Base-by-base conservation (phyloP, 2,329 filamentous ascomycete genomes). In the Pochonia chlamydosporia region DNA sequence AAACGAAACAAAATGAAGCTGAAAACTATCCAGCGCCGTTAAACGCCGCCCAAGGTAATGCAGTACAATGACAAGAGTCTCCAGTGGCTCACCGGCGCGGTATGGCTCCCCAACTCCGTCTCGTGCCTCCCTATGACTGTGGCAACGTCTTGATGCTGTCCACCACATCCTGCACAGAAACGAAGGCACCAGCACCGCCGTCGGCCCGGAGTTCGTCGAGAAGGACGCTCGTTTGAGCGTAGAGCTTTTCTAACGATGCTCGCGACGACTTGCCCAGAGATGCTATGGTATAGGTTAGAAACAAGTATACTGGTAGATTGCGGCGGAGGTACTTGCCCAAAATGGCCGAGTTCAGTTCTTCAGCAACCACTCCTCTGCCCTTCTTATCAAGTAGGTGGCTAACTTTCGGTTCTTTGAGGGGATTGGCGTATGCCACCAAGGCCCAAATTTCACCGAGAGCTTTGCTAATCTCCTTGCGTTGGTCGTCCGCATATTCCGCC, bases 271-370 rank as follows among this genome's bases (percentile, higher is more conserved):
- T 95, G 43, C 93, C 93, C 3, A 96, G 75, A 1, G 89, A 95
- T 36, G 89, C 92, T 96, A 44, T 28, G 33, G 31, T 20, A 5
- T 5, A 31, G 11, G 46, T 63, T 57, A 61, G 59, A 5, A 28
- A 1, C 41, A 23, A 35, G n/a, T 5, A 35, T 46, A 24, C 5
- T n/a, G 20, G 30, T 7, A 40, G 33, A 30, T 16, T 11, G 46
- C 11, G 5, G 13, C 18, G 23, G 18, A 10, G 42, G 30, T 14
- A 75, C 83, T 71, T 72, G 95, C 90, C 82, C 50, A 99, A 67
- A 57, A 99, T 96, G 40, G 89, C 91, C 51, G 89, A 88, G 66
- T 97, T 97, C 48, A 99, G 73, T 65, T 96, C 91, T 69, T 99
- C 93, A 8, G 91, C 91, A 35, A 97, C 89, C 16, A 81, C 75